Evolutionary conservation across 2,329 filamentous ascomycete genomes (phyloP).

Genomic region (Phyllosticta paracitricarpa): DNA sequence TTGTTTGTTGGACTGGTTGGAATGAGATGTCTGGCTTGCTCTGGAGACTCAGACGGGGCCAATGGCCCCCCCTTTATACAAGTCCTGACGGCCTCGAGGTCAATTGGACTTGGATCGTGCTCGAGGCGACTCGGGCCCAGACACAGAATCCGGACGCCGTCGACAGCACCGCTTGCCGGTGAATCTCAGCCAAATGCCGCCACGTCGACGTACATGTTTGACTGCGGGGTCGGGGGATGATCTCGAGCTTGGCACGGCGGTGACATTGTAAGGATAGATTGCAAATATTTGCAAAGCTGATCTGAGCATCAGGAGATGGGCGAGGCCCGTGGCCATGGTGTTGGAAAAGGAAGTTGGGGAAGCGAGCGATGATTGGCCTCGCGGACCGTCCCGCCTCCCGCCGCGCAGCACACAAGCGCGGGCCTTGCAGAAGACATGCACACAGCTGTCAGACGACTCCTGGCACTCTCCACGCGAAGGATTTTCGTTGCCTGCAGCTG

Average conservation of each 20-base stretch:
- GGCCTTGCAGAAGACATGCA: background rate
- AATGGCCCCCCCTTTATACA: background rate
- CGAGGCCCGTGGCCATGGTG: background rate
- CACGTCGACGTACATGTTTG: background rate
- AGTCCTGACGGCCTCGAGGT: background rate
- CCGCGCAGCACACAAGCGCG: background rate
- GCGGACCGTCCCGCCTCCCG: background rate
- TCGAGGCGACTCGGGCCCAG: background rate
- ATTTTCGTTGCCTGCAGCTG: background rate
- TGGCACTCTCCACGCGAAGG: background rate
- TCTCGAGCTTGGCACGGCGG: background rate
- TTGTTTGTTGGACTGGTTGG: background rate
- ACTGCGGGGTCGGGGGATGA: background rate
- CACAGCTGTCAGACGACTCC: background rate
- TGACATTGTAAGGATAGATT: background rate
- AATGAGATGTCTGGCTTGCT: background rate
- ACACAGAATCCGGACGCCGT: background rate
- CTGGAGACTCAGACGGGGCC: background rate
- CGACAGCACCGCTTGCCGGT: background rate
- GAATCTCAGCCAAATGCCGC: background rate
- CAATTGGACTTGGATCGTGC: constrained; percentile 7
- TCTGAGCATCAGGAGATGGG: background rate
- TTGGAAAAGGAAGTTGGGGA: background rate
- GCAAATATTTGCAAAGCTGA: background rate
- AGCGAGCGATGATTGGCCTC: background rate